These are phyloP conservation scores for Penicillium bovifimosum DNA, from an alignment of 495 filamentous ascomycete species.

Conservation along the genomic window DNA sequence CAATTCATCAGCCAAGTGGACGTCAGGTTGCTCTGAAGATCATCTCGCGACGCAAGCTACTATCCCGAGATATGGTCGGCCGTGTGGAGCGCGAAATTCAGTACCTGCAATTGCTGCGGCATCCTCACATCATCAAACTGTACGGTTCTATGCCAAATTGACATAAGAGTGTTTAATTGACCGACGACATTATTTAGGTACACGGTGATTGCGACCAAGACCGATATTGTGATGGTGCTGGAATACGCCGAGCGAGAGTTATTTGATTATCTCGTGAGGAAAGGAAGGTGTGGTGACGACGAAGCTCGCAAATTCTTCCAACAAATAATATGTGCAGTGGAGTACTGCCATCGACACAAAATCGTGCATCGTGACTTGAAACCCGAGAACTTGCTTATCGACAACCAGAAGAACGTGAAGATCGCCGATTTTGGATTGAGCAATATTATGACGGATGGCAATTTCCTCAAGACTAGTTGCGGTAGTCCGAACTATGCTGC, in stretches of 20 bases:
- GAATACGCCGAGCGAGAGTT: slow-evolving; percentile 95
- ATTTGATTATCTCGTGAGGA: slow-evolving; percentile 92
- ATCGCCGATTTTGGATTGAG: slow-evolving; percentile 98
- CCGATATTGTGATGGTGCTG: slow-evolving; percentile 97
- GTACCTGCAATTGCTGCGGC: slow-evolving; percentile 88
- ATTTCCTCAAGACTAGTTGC: slow-evolving; percentile 97
- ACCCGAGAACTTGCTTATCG: slow-evolving; percentile 92
- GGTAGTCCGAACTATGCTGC: slow-evolving; percentile 98
- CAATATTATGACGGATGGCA: slow-evolving; percentile 99
- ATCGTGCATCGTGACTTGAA: slow-evolving; percentile 98
- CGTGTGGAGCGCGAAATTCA: slow-evolving; percentile 96
- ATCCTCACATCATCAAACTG: slow-evolving; percentile 99
- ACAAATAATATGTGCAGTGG: slow-evolving; percentile 98
- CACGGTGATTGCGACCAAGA: slow-evolving; percentile 89
- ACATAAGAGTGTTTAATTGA: background rate
- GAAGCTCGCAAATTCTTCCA: slow-evolving; percentile 96
- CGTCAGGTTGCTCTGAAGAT: slow-evolving; percentile 97
- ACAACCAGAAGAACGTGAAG: slow-evolving; percentile 93
- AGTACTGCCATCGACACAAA: slow-evolving; percentile 98
- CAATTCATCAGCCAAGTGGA: slow-evolving; percentile 80
- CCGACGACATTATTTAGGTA: slow-evolving; percentile 50
- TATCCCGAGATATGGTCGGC: slow-evolving; percentile 94
- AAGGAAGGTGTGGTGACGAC: slow-evolving; percentile 83
- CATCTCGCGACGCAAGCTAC: slow-evolving; percentile 88
- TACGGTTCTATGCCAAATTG: slow-evolving; percentile 40